A percentile compares a stretch with the other conserved stretches of the same genome.
Evolutionary conservation across 352 stramenopile species (phyloP).

Genomic region (Phytopythium oedochilum): DNA sequence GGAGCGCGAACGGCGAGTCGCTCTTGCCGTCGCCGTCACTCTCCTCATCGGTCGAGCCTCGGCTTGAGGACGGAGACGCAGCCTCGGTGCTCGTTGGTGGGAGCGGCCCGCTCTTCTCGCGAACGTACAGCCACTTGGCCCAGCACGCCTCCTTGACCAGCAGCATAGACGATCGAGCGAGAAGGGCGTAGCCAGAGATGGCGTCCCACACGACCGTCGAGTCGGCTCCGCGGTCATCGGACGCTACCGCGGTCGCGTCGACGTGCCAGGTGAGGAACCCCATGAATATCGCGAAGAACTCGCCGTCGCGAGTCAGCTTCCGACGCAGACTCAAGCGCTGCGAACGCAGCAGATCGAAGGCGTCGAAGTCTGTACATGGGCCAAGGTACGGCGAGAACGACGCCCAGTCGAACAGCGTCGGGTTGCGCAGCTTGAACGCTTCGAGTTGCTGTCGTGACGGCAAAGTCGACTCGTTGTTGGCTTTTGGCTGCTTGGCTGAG

Average conservation of each 20-base stretch:
- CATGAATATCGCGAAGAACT: conserved; percentile 79
- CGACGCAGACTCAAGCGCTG: conserved; percentile 37
- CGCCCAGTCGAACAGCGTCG: conserved; percentile 58
- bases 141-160: conserved; percentile 66
- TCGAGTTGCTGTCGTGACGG: conserved; percentile 18
- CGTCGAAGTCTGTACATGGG: conserved; percentile 43
- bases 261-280: conserved; percentile 43
- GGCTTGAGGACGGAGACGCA: conserved; percentile 7
- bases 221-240: neutral
- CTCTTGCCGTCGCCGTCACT: conserved; percentile 17
- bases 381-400: conserved; percentile 53
- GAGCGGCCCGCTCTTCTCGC: conserved; percentile 34
- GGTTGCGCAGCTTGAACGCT: conserved; percentile 44
- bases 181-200: conserved; percentile 53
- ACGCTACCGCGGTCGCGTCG: conserved; percentile 22
- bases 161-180: conserved; percentile 54
- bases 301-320: conserved; percentile 58
- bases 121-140: conserved; percentile 54
- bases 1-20: conserved; percentile 39
- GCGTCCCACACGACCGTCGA: conserved; percentile 29
- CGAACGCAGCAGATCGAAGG: conserved; percentile 48
- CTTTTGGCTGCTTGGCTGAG: neutral
- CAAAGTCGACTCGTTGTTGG: neutral
- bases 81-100: conserved; percentile 26
- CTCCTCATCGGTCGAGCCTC: conserved; percentile 6